These are phyloP conservation scores for Trapa incisa DNA, from an alignment of 345 rosid species.

Conservation along the genomic window DNA sequence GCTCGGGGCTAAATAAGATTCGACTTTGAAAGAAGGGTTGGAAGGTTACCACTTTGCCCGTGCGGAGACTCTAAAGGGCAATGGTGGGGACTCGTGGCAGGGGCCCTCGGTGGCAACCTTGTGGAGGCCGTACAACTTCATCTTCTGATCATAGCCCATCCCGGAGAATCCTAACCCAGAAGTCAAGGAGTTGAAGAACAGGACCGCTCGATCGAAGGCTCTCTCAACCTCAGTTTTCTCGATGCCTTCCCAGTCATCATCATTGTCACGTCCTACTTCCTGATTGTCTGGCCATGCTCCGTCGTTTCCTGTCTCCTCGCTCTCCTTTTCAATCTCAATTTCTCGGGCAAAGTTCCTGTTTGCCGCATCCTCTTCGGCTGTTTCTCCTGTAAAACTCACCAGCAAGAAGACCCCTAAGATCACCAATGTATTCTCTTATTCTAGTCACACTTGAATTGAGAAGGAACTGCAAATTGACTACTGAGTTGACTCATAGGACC, in stretches of 20 bases:
- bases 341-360: neutral
- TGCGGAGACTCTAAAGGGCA: conserved; percentile 35
- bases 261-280: conserved; percentile 2
- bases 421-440: too few species aligned
- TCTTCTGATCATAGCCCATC: conserved; percentile 15
- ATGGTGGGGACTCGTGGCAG: conserved; percentile 32
- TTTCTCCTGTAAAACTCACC: neutral
- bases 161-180: conserved; percentile 10
- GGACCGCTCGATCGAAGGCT: conserved; percentile 30
- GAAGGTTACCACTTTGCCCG: conserved; percentile 33
- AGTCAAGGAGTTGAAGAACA: conserved; percentile 19
- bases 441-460: neutral
- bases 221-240: conserved; percentile 32
- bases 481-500: too few species aligned
- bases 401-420: neutral
- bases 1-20: too few species aligned
- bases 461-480: neutral
- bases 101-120: conserved; percentile 44
- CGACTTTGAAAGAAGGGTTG: neutral
- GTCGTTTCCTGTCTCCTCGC: neutral
- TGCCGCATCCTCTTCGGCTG: neutral
- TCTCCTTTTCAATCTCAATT: neutral
- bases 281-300: neutral
- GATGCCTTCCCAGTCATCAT: conserved; percentile 44
- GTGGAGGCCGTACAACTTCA: conserved; percentile 38